These are phyloP conservation scores for Claviceps monticola DNA, from an alignment of 2,329 filamentous ascomycete genomes.

Conservation along the genomic window DNA sequence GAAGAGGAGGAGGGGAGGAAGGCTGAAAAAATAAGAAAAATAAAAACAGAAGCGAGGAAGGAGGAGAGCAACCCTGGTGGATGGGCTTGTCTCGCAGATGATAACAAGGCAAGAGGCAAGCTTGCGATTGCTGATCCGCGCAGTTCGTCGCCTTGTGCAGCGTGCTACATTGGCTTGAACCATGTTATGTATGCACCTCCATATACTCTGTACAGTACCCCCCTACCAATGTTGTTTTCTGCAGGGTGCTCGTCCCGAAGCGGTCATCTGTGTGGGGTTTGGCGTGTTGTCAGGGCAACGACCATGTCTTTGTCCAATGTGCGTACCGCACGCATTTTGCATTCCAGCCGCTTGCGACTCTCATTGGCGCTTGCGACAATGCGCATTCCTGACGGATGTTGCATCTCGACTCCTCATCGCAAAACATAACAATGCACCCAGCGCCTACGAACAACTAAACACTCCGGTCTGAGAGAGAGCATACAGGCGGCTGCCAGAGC, in stretches of 20 bases:
- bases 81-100: too few relatives aligned
- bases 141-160: too few relatives aligned
- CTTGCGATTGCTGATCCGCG: too few relatives aligned
- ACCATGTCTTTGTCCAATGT: background rate
- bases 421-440: background rate
- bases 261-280: background rate
- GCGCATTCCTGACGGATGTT: slow-evolving; percentile 5
- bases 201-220: background rate
- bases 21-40: too few relatives aligned
- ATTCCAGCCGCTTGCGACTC: background rate
- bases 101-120: too few relatives aligned
- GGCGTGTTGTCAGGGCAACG: background rate
- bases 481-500: background rate
- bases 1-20: too few relatives aligned
- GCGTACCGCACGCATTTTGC: background rate
- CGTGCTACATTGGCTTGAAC: too few relatives aligned
- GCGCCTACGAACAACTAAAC: background rate
- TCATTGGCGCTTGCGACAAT: background rate
- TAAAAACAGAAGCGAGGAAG: too few relatives aligned
- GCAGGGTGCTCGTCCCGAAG: background rate
- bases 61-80: too few relatives aligned
- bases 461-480: too few relatives aligned
- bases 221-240: background rate
- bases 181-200: background rate
- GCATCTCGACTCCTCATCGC: background rate